Percentiles rank a stretch among this genome's conserved stretches.
Evolutionary conservation across 805 yeast species (phyloP).

Genomic region (Ogataea wickerhamii): DNA sequence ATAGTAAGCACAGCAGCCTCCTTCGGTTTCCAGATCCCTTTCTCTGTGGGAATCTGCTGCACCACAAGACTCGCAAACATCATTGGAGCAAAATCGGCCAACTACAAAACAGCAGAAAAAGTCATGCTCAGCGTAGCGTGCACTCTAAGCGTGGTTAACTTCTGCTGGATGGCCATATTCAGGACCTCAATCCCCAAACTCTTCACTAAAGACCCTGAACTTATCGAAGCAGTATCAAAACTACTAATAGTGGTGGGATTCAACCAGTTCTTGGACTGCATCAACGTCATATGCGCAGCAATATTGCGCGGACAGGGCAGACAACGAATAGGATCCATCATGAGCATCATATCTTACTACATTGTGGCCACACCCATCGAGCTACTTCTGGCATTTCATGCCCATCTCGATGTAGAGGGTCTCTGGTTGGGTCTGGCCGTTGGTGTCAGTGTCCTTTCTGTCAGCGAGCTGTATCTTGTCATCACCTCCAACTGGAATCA

Average conservation of each 20-base stretch:
- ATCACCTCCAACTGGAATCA: slow-evolving; percentile 50
- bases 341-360: slow-evolving; percentile 46
- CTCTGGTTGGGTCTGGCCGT: slow-evolving; percentile 46
- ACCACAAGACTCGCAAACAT: slow-evolving; percentile 53
- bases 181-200: slow-evolving; percentile 38
- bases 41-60: slow-evolving; percentile 48
- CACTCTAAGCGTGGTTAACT: slow-evolving; percentile 35
- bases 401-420: slow-evolving; percentile 39
- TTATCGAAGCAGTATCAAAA: slow-evolving; percentile 36
- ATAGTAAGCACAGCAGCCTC: slow-evolving; percentile 48
- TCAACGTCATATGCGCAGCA: slow-evolving; percentile 45
- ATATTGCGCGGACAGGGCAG: slow-evolving; percentile 53
- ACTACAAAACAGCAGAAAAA: slow-evolving; percentile 36
- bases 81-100: slow-evolving; percentile 43
- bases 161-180: slow-evolving; percentile 35
- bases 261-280: slow-evolving; percentile 48
- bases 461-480: slow-evolving; percentile 40
- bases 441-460: slow-evolving; percentile 40
- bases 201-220: slow-evolving; percentile 39
- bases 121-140: slow-evolving; percentile 35
- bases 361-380: slow-evolving; percentile 48
- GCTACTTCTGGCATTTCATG: slow-evolving; percentile 40
- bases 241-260: slow-evolving; percentile 46
- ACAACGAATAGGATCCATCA: slow-evolving; percentile 48
- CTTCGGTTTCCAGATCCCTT: slow-evolving; percentile 49